A percentile compares a stretch with the other conserved stretches of the same genome.
These are phyloP conservation scores for Cladorrhinum sp. DNA, from an alignment of 2,329 filamentous ascomycete genomes.

Conservation along the genomic window DNA sequence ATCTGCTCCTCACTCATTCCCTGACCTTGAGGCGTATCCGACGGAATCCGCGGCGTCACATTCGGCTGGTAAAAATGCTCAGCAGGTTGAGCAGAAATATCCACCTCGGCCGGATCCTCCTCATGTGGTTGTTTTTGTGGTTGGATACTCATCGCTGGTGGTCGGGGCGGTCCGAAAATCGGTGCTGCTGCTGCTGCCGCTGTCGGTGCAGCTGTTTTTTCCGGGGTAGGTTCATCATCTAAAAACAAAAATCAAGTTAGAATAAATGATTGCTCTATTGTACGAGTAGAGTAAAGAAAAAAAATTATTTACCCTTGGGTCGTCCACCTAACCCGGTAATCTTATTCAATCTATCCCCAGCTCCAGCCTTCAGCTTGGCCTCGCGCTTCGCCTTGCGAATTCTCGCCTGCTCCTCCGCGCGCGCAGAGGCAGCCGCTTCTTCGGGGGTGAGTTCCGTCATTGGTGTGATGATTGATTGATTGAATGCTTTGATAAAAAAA, in stretches of 20 bases:
- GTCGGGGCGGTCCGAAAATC: constrained; percentile 21
- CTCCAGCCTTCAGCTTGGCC: constrained; percentile 73
- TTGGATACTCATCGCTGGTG: constrained; percentile 34
- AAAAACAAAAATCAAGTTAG: background rate
- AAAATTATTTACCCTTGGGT: constrained; percentile 23
- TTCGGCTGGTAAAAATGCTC: constrained; percentile 64
- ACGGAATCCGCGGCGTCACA: constrained; percentile 39
- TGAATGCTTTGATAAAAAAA: background rate
- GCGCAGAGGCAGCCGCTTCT: constrained; percentile 42
- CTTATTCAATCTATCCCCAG: constrained; percentile 66
- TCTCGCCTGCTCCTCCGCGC: constrained; percentile 64
- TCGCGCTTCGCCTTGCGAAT: constrained; percentile 76
- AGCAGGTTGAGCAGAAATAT: constrained; percentile 56
- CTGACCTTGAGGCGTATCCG: constrained; percentile 28
- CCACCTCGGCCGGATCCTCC: constrained; percentile 71
- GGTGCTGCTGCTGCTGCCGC: constrained; percentile 31
- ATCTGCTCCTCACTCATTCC: constrained; percentile 52
- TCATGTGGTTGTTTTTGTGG: constrained; percentile 42
- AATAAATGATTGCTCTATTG: no score
- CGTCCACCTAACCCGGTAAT: constrained; percentile 70
- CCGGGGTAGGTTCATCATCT: background rate
- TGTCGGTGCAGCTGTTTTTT: constrained; percentile 23
- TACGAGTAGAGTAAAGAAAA: background rate
- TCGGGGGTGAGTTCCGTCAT: constrained; percentile 43
- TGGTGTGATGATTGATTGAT: background rate